phyloP scores from a whole-genome alignment of 176 grass and related monocot species.

The Typha latifolia region DNA sequence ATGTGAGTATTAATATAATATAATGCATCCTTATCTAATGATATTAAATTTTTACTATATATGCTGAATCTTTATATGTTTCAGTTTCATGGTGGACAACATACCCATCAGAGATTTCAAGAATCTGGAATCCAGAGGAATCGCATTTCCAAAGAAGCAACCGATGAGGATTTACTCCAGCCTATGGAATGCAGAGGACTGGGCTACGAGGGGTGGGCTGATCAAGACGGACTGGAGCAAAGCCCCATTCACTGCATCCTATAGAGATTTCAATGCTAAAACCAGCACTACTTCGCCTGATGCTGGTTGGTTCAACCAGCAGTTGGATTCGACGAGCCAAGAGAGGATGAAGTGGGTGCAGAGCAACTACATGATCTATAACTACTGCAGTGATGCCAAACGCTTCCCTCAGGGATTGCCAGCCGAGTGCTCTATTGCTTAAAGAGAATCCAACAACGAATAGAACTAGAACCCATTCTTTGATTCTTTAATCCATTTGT shows the following conservation, averaged over 20 bases:
- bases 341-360: slow-evolving; percentile 31
- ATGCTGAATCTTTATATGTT: background rate
- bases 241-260: slow-evolving; percentile 41
- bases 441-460: background rate
- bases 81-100: slow-evolving; percentile 30
- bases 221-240: slow-evolving; percentile 47
- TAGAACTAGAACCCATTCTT: background rate
- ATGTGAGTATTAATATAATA: slow-evolving; percentile 24
- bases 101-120: slow-evolving; percentile 35
- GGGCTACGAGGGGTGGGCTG: slow-evolving; percentile 36
- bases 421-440: slow-evolving; percentile 16
- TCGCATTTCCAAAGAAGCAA: slow-evolving; percentile 37
- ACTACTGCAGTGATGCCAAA: slow-evolving; percentile 48
- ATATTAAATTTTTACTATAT: background rate
- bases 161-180: slow-evolving; percentile 33
- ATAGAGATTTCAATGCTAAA: slow-evolving; percentile 28
- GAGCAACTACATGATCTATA: slow-evolving; percentile 40
- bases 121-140: slow-evolving; percentile 32
- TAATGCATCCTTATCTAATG: background rate
- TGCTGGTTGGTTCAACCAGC: slow-evolving; percentile 24
- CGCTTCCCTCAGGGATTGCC: slow-evolving; percentile 29
- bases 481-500: no score
- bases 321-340: slow-evolving; percentile 4
- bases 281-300: background rate
- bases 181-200: slow-evolving; percentile 37